Evolutionary conservation across 495 filamentous ascomycete species (phyloP).

Genomic region (Amorphotheca resinae): DNA sequence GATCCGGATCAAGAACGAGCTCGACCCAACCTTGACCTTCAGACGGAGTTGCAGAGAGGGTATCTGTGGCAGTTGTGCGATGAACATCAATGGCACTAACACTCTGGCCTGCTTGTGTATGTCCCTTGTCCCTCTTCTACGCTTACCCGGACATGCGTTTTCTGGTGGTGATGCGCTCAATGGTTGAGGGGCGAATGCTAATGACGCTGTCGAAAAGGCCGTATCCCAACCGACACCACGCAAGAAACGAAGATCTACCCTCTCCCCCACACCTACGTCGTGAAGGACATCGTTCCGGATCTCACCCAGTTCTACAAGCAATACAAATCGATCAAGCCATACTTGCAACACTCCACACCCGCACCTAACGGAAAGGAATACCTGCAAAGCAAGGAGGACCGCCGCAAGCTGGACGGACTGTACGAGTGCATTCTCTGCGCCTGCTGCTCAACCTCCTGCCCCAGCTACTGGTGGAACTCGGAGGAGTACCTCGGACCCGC

Average conservation of each 20-base stretch:
- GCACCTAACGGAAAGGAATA: slow-evolving; percentile 73
- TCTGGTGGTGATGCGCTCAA: not conserved
- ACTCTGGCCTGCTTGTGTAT: slow-evolving; percentile 95
- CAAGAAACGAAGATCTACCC: slow-evolving; percentile 93
- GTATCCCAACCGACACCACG: slow-evolving; percentile 72
- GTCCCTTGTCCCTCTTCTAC: slow-evolving; percentile 27
- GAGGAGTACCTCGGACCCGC: slow-evolving; percentile 97
- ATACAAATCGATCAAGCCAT: slow-evolving; percentile 99
- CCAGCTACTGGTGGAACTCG: slow-evolving; percentile 98
- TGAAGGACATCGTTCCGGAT: slow-evolving; percentile 97
- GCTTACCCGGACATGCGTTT: not conserved
- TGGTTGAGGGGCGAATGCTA: not conserved
- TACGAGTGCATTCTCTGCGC: slow-evolving; percentile 99
- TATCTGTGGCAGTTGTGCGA: slow-evolving; percentile 95
- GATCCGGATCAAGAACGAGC: slow-evolving; percentile 97
- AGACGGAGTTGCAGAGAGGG: slow-evolving; percentile 90
- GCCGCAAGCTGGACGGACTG: slow-evolving; percentile 91
- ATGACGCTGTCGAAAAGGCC: slow-evolving; percentile 62
- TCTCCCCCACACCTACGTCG: slow-evolving; percentile 95
- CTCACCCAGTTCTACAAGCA: slow-evolving; percentile 99
- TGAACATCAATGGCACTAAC: slow-evolving; percentile 98
- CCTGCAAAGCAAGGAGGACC: slow-evolving; percentile 78
- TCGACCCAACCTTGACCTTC: slow-evolving; percentile 94
- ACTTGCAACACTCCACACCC: slow-evolving; percentile 77
- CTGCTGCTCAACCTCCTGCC: slow-evolving; percentile 97